These are phyloP conservation scores for Ganoderma leucocontextum DNA, from an alignment of 1,284 basidiomycete species.

Conservation along the genomic window DNA sequence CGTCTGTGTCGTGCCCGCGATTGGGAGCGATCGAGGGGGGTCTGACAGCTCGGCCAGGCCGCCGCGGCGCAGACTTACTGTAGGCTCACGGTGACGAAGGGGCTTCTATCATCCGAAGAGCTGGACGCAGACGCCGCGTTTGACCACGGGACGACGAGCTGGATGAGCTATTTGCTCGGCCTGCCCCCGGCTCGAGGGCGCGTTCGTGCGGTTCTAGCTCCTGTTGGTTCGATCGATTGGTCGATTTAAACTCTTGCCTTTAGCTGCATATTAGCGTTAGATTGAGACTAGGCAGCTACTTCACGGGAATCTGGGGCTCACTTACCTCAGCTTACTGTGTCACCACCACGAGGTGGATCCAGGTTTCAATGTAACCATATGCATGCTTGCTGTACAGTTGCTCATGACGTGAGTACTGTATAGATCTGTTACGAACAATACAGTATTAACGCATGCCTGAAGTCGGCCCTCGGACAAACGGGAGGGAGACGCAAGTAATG, in stretches of 20 bases:
- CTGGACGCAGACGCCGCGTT: neutral
- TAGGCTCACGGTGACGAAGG: no score
- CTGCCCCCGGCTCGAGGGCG: constrained; percentile 7
- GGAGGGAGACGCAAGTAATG: no score
- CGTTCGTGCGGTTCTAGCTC: neutral
- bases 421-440: no score
- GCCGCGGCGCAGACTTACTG: neutral
- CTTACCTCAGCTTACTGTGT: neutral
- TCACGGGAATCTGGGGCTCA: neutral
- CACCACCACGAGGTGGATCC: neutral
- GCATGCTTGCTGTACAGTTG: neutral
- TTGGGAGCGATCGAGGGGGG: neutral
- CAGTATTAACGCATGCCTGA: no score
- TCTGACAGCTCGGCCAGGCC: neutral
- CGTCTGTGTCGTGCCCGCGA: neutral
- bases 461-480: no score
- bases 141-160: constrained; percentile 8
- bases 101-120: neutral
- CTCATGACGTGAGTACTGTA: neutral
- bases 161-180: constrained; percentile 16
- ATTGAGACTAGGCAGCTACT: neutral
- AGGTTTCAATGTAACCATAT: neutral
- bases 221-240: constrained; percentile 1
- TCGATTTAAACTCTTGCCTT: neutral
- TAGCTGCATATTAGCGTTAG: neutral